Evolutionary conservation across 129 eudicot genomes (phyloP).

Genomic region (Tagetes erecta): DNA sequence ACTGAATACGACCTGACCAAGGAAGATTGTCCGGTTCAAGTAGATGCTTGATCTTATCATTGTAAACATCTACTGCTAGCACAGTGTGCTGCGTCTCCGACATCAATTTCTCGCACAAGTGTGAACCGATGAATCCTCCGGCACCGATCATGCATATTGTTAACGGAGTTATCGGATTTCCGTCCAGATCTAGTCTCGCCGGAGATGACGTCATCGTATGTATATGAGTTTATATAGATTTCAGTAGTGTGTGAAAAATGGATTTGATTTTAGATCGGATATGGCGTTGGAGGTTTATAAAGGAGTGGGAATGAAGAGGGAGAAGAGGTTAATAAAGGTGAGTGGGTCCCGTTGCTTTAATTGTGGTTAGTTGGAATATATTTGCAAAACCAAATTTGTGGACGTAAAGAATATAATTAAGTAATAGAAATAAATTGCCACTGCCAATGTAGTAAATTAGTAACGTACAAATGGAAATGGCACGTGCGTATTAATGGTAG

Average conservation of each 20-base stretch:
- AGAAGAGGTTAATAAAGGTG: conserved; percentile 14
- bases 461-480: too few relatives aligned
- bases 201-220: conserved; percentile 36
- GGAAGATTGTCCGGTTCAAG: conserved; percentile 77
- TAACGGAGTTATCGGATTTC: conserved; percentile 64
- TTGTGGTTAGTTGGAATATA: background rate
- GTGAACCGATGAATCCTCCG: conserved; percentile 96
- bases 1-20: conserved; percentile 82
- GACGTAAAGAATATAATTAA: background rate
- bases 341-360: conserved; percentile 24
- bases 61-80: conserved; percentile 87
- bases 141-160: conserved; percentile 98
- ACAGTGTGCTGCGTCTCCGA: conserved; percentile 76
- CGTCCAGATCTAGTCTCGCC: conserved; percentile 90
- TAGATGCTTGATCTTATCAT: conserved; percentile 93
- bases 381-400: background rate
- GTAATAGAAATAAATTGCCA: too few relatives aligned
- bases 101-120: conserved; percentile 32
- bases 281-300: conserved; percentile 27
- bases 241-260: background rate
- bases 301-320: conserved; percentile 28
- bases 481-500: too few relatives aligned
- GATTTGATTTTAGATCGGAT: conserved; percentile 29
- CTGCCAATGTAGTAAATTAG: too few relatives aligned
- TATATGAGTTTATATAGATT: background rate